Conservation (phyloP, 2,329 filamentous ascomycete species). For the Byssochlamys sp. region DNA sequence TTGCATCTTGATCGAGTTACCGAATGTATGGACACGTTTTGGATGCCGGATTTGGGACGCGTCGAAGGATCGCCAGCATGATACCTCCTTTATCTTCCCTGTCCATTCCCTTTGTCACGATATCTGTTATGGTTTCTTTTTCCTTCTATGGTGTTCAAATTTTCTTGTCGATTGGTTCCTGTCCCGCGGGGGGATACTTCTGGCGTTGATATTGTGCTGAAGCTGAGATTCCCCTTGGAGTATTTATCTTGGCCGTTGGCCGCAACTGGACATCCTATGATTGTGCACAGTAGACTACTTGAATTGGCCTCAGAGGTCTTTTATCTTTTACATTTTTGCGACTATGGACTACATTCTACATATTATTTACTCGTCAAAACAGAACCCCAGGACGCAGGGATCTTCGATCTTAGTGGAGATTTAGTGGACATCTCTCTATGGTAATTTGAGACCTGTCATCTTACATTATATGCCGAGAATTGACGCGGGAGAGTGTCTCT, state of each 20-base stretch:
- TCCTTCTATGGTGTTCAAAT: not conserved
- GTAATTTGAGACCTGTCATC: too few relatives aligned
- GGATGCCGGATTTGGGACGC: not conserved
- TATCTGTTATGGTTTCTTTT: not conserved
- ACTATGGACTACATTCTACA: not conserved
- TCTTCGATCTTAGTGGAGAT: not conserved
- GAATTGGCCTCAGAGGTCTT: not conserved
- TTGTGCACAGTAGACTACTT: not conserved
- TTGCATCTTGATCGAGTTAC: not conserved
- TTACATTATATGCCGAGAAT: too few relatives aligned
- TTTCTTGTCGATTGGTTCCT: not conserved
- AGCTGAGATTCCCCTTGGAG: not conserved
- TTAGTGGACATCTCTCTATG: too few relatives aligned
- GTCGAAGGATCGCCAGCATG: not conserved
- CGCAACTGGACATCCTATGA: not conserved
- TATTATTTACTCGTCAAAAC: not conserved
- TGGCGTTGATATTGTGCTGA: not conserved
- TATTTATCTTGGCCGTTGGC: not conserved
- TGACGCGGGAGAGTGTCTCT: too few relatives aligned
- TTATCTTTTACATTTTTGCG: not conserved
- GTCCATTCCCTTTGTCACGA: not conserved
- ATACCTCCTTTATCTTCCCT: not conserved
- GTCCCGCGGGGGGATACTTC: not conserved
- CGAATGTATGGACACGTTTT: slow-evolving; percentile 1
- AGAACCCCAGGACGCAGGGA: not conserved